Conservation (phyloP, 2,329 filamentous ascomycete genomes). For the Amauroascus verrucosus region DNA sequence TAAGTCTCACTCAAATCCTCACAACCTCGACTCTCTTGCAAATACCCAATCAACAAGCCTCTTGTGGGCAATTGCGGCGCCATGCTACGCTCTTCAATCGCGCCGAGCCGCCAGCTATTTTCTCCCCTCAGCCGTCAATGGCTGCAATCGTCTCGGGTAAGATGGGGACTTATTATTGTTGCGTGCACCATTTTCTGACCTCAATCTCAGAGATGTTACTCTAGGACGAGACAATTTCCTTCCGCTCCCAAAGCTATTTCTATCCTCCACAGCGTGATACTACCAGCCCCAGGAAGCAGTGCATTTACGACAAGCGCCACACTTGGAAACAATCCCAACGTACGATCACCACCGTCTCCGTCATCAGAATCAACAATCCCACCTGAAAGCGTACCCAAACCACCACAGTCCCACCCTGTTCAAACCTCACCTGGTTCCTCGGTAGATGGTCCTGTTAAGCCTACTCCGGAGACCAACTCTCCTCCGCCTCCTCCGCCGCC, state of each 20-base stretch:
- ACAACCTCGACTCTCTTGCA: background rate
- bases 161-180: conserved; percentile 4
- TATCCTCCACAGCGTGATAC: conserved; percentile 16
- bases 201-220: conserved; percentile 18
- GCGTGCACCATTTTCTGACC: background rate
- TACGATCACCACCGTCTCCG: conserved; percentile 31
- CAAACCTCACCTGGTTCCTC: conserved; percentile 31
- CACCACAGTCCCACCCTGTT: conserved; percentile 31
- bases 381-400: conserved; percentile 40
- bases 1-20: background rate
- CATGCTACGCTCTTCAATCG: conserved; percentile 48
- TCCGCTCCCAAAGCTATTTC: background rate
- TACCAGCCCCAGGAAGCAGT: conserved; percentile 20
- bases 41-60: conserved; percentile 7
- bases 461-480: conserved; percentile 22
- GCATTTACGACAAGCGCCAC: conserved; percentile 15
- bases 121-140: conserved; percentile 37
- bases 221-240: conserved; percentile 25
- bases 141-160: conserved; percentile 23
- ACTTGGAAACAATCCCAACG: conserved; percentile 14
- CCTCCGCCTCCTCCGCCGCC: conserved; percentile 33
- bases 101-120: conserved; percentile 37
- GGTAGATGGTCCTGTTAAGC: conserved; percentile 16
- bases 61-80: conserved; percentile 28
- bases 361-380: conserved; percentile 41